Percentiles rank a stretch among this genome's conserved stretches.
Conservation (phyloP, 2,329 filamentous ascomycete species). For the Apiospora marii region DNA sequence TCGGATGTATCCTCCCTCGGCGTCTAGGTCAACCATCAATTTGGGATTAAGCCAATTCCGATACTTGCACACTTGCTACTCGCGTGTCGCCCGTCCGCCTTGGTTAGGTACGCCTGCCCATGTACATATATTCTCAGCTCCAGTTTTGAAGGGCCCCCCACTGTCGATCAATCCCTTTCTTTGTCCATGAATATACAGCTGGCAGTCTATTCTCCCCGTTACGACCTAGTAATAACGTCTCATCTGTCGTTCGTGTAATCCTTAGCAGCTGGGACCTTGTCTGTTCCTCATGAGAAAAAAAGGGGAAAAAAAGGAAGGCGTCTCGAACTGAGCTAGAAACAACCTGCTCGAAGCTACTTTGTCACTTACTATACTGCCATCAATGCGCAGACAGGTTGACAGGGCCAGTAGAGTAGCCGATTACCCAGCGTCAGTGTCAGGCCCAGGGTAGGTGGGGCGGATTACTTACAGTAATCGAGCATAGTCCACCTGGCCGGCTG, state of each 20-base stretch:
- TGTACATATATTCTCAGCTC: background rate
- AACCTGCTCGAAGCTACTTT: background rate
- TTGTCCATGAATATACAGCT: slow-evolving; percentile 7
- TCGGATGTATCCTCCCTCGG: background rate
- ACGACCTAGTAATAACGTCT: background rate
- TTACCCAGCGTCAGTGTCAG: slow-evolving; percentile 4
- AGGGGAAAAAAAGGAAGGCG: background rate
- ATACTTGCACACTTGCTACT: background rate
- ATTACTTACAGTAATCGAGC: slow-evolving; percentile 21
- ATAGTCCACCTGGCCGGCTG: background rate
- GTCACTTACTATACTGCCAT: background rate
- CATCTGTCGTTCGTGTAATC: background rate
- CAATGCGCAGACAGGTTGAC: background rate
- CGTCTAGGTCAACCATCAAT: background rate
- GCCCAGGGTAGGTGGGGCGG: background rate
- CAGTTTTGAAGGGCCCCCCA: slow-evolving; percentile 1
- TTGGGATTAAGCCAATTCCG: background rate
- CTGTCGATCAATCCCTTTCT: slow-evolving; percentile 12
- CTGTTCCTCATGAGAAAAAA: background rate
- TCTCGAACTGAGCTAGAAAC: slow-evolving; percentile 13
- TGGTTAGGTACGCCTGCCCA: background rate
- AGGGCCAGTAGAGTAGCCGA: background rate
- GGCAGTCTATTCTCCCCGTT: background rate
- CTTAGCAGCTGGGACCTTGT: background rate
- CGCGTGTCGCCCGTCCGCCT: background rate